A percentile compares a stretch with the other conserved stretches of the same genome.
Conservation (phyloP, 2,329 filamentous ascomycete genomes). For the Fusarium sp. region DNA sequence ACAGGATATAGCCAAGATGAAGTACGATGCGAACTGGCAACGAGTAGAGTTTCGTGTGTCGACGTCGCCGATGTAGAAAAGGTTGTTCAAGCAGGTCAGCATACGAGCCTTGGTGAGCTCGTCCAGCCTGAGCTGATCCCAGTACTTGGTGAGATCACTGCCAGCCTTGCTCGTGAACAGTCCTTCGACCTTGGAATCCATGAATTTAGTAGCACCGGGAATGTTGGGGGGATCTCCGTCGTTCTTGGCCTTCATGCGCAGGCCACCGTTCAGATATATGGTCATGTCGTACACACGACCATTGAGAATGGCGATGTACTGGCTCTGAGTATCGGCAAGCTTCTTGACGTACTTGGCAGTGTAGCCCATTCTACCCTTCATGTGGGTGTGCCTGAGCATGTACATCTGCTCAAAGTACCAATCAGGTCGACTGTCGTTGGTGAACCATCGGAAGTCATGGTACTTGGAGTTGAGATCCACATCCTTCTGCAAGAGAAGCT, state of each 20-base stretch:
- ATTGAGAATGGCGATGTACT: conserved; percentile 79
- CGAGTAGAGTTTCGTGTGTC: conserved; percentile 87
- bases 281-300: conserved; percentile 88
- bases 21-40: conserved; percentile 88
- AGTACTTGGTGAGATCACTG: conserved; percentile 81
- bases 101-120: conserved; percentile 68
- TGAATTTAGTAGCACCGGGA: conserved; percentile 73
- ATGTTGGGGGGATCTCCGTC: conserved; percentile 59
- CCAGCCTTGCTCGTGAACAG: conserved; percentile 82
- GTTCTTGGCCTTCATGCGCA: conserved; percentile 64
- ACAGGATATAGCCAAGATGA: conserved; percentile 84
- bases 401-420: conserved; percentile 94
- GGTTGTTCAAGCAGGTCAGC: conserved; percentile 85
- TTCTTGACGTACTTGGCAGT: conserved; percentile 77
- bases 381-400: conserved; percentile 77
- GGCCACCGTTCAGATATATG: conserved; percentile 78
- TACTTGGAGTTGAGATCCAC: conserved; percentile 79
- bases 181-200: conserved; percentile 74
- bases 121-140: conserved; percentile 72
- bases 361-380: conserved; percentile 88
- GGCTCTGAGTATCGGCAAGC: conserved; percentile 67
- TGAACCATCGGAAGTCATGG: conserved; percentile 90
- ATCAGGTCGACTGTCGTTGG: conserved; percentile 81
- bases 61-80: conserved; percentile 92
- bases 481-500: conserved; percentile 61